phyloP scores from a whole-genome alignment of 345 rosid genomes.

The Melaleuca alternifolia region DNA sequence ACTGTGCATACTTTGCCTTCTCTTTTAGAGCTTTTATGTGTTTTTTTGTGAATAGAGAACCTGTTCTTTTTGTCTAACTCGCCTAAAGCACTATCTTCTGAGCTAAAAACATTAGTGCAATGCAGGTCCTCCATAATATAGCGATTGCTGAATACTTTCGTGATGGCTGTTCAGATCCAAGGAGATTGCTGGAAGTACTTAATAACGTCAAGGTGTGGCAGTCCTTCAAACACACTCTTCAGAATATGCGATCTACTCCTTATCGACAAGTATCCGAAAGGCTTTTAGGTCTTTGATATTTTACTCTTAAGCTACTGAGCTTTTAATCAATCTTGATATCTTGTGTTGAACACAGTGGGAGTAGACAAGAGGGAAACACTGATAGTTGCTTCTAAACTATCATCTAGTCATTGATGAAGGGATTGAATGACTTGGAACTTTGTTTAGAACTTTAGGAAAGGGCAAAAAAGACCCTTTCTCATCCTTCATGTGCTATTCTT shows the following conservation, averaged over 20 bases:
- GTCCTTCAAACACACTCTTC: not conserved
- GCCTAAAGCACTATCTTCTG: not conserved
- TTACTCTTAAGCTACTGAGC: not conserved
- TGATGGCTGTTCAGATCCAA: slow-evolving; percentile 66
- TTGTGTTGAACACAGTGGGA: not conserved
- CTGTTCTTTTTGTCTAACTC: not conserved
- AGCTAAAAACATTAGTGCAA: slow-evolving; percentile 1
- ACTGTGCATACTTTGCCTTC: not conserved
- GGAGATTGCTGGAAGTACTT: slow-evolving; percentile 64
- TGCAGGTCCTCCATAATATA: slow-evolving; percentile 84
- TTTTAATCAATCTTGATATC: not conserved
- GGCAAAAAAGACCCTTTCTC: not conserved
- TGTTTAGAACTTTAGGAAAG: not conserved
- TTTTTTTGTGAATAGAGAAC: not conserved
- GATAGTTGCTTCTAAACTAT: not conserved
- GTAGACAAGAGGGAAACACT: not conserved
- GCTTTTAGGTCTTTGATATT: not conserved
- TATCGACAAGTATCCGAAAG: not conserved
- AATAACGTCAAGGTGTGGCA: slow-evolving; percentile 54
- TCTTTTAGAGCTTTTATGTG: not conserved
- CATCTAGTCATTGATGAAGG: not conserved
- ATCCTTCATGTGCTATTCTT: not conserved
- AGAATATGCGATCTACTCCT: not conserved
- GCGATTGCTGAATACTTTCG: slow-evolving; percentile 68
- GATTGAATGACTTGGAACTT: not conserved